Evolutionary conservation across 1,284 basidiomycete genomes (phyloP).

Genomic region (Somion occarium): DNA sequence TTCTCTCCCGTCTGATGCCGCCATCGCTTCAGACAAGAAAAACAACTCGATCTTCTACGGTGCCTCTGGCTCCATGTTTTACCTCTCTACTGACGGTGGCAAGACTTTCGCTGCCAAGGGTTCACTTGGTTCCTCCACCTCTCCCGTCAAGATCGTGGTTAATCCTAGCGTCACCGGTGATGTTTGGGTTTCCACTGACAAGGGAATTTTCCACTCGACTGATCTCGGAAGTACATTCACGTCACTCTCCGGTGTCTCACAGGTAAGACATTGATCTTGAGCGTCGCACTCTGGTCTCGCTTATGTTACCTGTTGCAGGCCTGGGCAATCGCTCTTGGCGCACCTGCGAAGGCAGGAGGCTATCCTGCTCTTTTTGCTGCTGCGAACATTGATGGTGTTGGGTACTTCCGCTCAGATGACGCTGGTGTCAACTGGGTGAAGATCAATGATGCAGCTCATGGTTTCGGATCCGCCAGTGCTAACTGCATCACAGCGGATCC

Average conservation of each 20-base stretch:
- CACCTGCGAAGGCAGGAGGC: slow-evolving; percentile 41
- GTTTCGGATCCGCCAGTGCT: slow-evolving; percentile 48
- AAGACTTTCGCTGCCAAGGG: slow-evolving; percentile 43
- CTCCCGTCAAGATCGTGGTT: slow-evolving; percentile 47
- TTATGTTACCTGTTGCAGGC: slow-evolving; percentile 29
- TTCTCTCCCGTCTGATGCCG: slow-evolving; percentile 44
- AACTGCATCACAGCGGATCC: slow-evolving; percentile 51
- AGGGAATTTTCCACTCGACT: slow-evolving; percentile 57
- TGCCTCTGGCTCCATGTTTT: slow-evolving; percentile 49
- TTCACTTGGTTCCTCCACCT: slow-evolving; percentile 43
- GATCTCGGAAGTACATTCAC: slow-evolving; percentile 48
- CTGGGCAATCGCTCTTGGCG: slow-evolving; percentile 56
- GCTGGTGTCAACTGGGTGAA: slow-evolving; percentile 53
- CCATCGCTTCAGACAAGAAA: slow-evolving; percentile 58
- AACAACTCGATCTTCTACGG: slow-evolving; percentile 55
- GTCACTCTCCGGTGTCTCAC: slow-evolving; percentile 40
- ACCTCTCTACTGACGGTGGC: slow-evolving; percentile 50
- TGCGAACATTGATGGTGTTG: slow-evolving; percentile 45
- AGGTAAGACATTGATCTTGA: slow-evolving; percentile 51
- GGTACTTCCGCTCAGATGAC: slow-evolving; percentile 58
- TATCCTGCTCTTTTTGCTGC: slow-evolving; percentile 56
- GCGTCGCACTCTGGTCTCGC: not conserved
- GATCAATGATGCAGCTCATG: slow-evolving; percentile 57
- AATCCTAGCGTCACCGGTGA: slow-evolving; percentile 47
- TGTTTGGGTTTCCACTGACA: slow-evolving; percentile 59